These are phyloP conservation scores for Suillus americanus DNA, from an alignment of 768 basidiomycete species.

Conservation along the genomic window DNA sequence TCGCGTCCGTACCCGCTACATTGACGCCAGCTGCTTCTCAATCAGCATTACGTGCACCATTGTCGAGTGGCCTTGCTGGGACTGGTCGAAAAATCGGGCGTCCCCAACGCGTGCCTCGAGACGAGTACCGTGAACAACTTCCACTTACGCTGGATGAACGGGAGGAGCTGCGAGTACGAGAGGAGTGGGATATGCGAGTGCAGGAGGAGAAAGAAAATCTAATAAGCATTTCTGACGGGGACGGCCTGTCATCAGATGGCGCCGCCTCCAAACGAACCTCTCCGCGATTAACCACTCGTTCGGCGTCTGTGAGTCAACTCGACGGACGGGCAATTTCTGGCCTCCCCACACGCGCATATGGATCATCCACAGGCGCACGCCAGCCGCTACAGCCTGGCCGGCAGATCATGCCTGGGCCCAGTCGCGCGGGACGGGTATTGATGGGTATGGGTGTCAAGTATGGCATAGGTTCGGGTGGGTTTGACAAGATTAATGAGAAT, in stretches of 20 bases:
- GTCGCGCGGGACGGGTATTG: conserved; percentile 49
- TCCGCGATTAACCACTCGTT: conserved; percentile 29
- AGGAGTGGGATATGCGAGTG: conserved; percentile 28
- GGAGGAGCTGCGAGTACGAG: conserved; percentile 32
- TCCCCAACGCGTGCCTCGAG: conserved; percentile 38
- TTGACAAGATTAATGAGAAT: conserved; percentile 50
- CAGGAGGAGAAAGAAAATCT: conserved; percentile 44
- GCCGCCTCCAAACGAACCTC: conserved; percentile 22
- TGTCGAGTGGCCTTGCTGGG: conserved; percentile 33
- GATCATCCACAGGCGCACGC: conserved; percentile 27
- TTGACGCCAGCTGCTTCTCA: conserved; percentile 29
- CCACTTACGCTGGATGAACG: conserved; percentile 30
- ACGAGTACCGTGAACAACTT: conserved; percentile 32
- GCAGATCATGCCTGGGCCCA: conserved; percentile 45
- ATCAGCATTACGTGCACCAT: conserved; percentile 26
- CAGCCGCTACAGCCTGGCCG: conserved; percentile 40
- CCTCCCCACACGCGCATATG: conserved; percentile 33
- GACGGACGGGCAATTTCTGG: conserved; percentile 35
- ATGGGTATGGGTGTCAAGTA: conserved; percentile 43
- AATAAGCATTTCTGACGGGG: conserved; percentile 26
- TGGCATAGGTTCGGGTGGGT: conserved; percentile 28
- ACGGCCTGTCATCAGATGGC: conserved; percentile 25
- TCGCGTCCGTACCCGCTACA: conserved; percentile 57
- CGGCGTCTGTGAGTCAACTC: conserved; percentile 32
- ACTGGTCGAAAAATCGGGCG: conserved; percentile 34